Conservation (phyloP, 805 yeast genomes). For the Torulaspora franciscae region DNA sequence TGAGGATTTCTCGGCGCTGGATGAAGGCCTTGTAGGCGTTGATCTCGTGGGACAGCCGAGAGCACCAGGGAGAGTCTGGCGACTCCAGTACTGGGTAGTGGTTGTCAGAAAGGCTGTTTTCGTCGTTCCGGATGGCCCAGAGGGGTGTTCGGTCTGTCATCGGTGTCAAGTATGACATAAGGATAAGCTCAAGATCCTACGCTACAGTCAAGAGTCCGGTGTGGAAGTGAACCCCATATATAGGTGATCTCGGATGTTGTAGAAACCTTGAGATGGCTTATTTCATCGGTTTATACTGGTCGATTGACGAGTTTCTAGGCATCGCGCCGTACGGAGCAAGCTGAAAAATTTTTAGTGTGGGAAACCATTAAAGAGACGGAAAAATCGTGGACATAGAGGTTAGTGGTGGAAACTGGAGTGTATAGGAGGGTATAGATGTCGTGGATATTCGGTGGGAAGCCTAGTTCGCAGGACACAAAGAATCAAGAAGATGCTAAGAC, state of each 20-base stretch:
- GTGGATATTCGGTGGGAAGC: constrained; percentile 25
- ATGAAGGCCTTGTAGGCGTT: constrained; percentile 3
- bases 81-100: constrained; percentile 1
- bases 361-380: constrained; percentile 1
- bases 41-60: constrained; percentile 4
- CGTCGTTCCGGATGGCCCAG: constrained; percentile 9
- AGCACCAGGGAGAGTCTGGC: constrained; percentile 1
- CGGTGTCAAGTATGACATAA: background rate
- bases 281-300: background rate
- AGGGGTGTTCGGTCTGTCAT: constrained; percentile 2
- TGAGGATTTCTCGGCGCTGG: constrained; percentile 2
- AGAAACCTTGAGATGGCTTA: background rate
- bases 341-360: constrained; percentile 5
- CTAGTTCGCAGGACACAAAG: constrained; percentile 13
- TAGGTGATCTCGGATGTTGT: background rate
- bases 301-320: background rate
- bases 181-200: background rate
- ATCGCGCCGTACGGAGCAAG: constrained; percentile 1
- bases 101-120: constrained; percentile 4
- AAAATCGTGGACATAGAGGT: background rate
- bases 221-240: background rate
- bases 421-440: constrained; percentile 18
- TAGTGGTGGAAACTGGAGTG: background rate
- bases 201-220: background rate
- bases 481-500: constrained; percentile 19